Evolutionary conservation across 768 basidiomycete genomes (phyloP).

Genomic region (Lentinula aciculospora): DNA sequence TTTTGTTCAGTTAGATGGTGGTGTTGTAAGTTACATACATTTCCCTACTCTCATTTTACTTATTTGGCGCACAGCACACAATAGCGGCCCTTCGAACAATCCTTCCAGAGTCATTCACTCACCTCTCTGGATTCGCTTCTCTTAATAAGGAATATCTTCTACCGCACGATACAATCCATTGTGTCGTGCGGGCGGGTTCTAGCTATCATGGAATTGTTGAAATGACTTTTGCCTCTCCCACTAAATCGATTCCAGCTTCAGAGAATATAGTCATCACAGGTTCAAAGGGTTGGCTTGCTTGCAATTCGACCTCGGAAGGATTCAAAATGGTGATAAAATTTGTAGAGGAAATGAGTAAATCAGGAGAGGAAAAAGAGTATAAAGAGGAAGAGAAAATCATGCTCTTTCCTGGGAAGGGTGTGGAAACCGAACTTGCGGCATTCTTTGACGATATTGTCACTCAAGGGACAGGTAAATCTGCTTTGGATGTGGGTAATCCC

Average conservation of each 20-base stretch:
- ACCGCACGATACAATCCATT: constrained; percentile 76
- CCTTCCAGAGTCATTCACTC: constrained; percentile 45
- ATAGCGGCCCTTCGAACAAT: constrained; percentile 57
- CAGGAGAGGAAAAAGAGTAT: constrained; percentile 38
- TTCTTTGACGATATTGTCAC: constrained; percentile 42
- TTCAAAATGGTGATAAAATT: constrained; percentile 26
- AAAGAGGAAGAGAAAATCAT: constrained; percentile 35
- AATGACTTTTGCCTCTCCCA: constrained; percentile 59
- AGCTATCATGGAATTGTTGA: constrained; percentile 54
- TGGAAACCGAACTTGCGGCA: constrained; percentile 49
- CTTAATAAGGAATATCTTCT: constrained; percentile 67
- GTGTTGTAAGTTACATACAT: constrained; percentile 48
- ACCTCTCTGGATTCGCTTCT: constrained; percentile 60
- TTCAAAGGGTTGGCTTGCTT: constrained; percentile 53
- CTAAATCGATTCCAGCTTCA: constrained; percentile 27
- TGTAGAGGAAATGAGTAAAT: constrained; percentile 13
- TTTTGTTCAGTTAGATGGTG: constrained; percentile 60
- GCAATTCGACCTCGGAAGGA: constrained; percentile 23
- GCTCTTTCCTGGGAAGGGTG: constrained; percentile 44
- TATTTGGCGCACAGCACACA: too few species aligned
- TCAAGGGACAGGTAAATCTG: constrained; percentile 38
- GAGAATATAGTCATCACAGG: constrained; percentile 54
- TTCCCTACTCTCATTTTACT: background rate
- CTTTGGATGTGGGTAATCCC: constrained; percentile 47
- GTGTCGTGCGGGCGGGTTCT: constrained; percentile 44